A percentile compares a stretch with the other conserved stretches of the same genome.
Evolutionary conservation across 345 rosid species (phyloP).

Genomic region (Syzygium oleosum): DNA sequence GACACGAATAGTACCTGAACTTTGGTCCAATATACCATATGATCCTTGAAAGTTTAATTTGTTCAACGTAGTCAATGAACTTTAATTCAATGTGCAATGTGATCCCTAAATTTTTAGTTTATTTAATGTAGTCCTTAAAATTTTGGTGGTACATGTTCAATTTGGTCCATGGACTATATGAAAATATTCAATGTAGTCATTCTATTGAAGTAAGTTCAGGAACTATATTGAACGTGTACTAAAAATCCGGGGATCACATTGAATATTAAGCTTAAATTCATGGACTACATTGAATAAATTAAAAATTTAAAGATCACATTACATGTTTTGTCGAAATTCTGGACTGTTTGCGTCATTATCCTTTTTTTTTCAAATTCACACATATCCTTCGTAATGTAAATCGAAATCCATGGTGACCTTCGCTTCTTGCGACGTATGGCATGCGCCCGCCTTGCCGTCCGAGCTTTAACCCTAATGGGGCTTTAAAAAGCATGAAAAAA

Average conservation of each 20-base stretch:
- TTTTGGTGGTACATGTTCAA: too few species aligned
- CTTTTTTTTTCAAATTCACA: too few species aligned
- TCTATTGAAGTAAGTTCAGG: too few species aligned
- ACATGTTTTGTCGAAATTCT: neutral
- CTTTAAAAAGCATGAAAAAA: neutral
- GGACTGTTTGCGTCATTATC: neutral
- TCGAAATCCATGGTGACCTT: neutral
- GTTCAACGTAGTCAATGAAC: neutral
- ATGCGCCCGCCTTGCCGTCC: neutral
- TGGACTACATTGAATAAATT: too few species aligned
- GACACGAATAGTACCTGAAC: neutral
- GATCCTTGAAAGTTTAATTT: neutral
- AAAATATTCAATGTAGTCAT: neutral
- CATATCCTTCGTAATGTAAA: neutral
- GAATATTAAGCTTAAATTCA: neutral
- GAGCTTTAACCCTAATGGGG: neutral
- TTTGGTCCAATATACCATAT: neutral
- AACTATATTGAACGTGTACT: fast-evolving
- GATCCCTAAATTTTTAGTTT: neutral
- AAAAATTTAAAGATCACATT: neutral
- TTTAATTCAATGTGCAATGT: neutral
- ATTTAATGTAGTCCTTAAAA: fast-evolving
- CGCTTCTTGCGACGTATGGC: neutral
- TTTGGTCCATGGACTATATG: neutral
- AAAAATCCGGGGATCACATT: neutral